These are phyloP conservation scores for Rhizopus arrhizus DNA, from an alignment of 371 early-diverging fungal species.

Conservation along the genomic window DNA sequence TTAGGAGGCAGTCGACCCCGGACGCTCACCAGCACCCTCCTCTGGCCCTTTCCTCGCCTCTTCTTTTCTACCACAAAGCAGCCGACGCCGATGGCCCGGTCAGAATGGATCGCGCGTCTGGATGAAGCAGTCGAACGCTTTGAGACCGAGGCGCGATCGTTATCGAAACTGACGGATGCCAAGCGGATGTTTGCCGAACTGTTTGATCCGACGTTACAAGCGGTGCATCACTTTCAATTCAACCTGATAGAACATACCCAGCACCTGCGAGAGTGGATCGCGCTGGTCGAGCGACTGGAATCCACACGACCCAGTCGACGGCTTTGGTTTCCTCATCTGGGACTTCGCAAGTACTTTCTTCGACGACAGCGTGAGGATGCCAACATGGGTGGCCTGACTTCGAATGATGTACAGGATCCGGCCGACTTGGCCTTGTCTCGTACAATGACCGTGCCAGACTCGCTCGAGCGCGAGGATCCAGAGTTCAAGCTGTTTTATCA, in stretches of 20 bases:
- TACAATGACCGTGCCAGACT: conserved; percentile 16
- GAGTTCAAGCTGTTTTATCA: conserved; percentile 8
- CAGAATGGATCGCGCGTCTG: background rate
- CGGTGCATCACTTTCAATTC: conserved; percentile 25
- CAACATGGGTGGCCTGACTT: conserved; percentile 21
- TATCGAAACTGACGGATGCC: background rate
- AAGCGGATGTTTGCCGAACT: conserved; percentile 3
- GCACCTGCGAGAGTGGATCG: conserved; percentile 15
- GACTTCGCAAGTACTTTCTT: conserved; percentile 32
- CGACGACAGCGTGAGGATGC: conserved; percentile 21
- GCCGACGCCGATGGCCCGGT: background rate
- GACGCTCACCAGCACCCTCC: conserved; percentile 23
- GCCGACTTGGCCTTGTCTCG: conserved; percentile 15
- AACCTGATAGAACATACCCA: conserved; percentile 28
- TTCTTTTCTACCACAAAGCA: conserved; percentile 5
- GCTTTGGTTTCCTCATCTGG: conserved; percentile 31
- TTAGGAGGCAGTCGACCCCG: conserved; percentile 16
- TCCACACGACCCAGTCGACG: conserved; percentile 12
- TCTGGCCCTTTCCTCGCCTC: conserved; percentile 50
- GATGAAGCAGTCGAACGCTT: background rate
- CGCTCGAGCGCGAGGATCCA: background rate
- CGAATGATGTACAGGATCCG: background rate
- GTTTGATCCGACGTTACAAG: conserved; percentile 11
- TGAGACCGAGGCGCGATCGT: background rate
- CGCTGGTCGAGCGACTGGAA: conserved; percentile 26